Percentiles rank a stretch among this genome's conserved stretches.
These are phyloP conservation scores for Penicillium sp. DNA, from an alignment of 2,329 filamentous ascomycete genomes.

Conservation along the genomic window DNA sequence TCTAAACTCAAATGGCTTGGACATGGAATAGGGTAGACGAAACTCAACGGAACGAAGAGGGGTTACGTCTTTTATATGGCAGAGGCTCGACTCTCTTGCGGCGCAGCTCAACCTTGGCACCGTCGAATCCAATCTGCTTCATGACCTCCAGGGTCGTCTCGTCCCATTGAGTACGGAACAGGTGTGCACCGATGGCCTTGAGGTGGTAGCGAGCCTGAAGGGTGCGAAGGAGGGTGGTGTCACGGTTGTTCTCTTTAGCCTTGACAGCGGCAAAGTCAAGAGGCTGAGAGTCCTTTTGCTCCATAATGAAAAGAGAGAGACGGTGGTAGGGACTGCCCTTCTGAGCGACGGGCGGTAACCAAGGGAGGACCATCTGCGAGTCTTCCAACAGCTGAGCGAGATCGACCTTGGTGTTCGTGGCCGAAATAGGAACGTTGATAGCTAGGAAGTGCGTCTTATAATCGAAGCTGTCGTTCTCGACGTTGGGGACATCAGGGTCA, in stretches of 20 bases:
- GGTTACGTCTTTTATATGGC: constrained; percentile 60
- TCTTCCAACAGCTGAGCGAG: constrained; percentile 59
- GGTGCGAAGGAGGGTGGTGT: constrained; percentile 70
- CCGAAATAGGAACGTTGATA: constrained; percentile 64
- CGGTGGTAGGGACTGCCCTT: constrained; percentile 92
- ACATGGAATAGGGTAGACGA: constrained; percentile 20
- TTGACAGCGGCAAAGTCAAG: constrained; percentile 59
- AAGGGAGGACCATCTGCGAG: constrained; percentile 68
- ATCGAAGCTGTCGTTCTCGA: constrained; percentile 69
- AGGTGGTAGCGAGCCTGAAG: constrained; percentile 68
- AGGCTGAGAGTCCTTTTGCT: constrained; percentile 63
- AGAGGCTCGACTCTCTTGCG: constrained; percentile 68
- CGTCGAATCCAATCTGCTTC: constrained; percentile 69
- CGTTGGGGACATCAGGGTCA: constrained; percentile 83
- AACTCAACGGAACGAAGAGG: constrained; percentile 43
- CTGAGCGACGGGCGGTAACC: constrained; percentile 81
- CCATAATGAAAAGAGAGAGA: constrained; percentile 74
- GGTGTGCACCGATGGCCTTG: constrained; percentile 71
- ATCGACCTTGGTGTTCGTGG: constrained; percentile 59
- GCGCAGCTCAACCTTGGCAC: constrained; percentile 80
- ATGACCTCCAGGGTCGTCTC: constrained; percentile 83
- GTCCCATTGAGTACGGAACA: constrained; percentile 91
- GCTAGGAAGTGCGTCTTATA: constrained; percentile 87
- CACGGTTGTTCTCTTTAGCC: constrained; percentile 50
- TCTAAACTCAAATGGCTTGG: constrained; percentile 26